Conservation (phyloP, 768 basidiomycete genomes). For the Asterophora lycoperdoides region DNA sequence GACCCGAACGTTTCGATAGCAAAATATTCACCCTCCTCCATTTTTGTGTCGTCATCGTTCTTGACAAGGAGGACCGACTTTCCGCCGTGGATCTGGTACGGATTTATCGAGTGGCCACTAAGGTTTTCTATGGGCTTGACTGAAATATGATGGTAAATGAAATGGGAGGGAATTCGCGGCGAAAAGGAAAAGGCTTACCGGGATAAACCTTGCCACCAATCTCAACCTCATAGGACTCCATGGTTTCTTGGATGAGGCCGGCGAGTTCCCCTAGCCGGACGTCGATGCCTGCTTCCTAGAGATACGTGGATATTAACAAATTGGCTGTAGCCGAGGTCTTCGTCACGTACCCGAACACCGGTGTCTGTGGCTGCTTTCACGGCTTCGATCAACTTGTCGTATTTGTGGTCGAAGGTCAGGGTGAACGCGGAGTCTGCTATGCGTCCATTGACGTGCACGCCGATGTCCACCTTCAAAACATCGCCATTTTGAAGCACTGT, state of each 20-base stretch:
- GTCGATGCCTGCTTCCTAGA: constrained; percentile 93
- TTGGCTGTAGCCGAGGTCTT: not conserved
- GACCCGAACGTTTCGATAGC: constrained; percentile 99
- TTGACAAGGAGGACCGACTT: constrained; percentile 91
- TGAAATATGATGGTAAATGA: constrained; percentile 24
- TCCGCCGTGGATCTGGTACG: constrained; percentile 89
- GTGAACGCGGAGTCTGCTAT: constrained; percentile 98
- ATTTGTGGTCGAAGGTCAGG: constrained; percentile 81
- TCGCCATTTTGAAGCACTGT: constrained; percentile 73
- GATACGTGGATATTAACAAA: not conserved
- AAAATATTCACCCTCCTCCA: constrained; percentile 99
- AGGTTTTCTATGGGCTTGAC: constrained; percentile 94
- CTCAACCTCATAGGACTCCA: constrained; percentile 98
- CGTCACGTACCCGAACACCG: constrained; percentile 63
- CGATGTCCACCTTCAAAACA: constrained; percentile 95
- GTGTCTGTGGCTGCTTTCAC: constrained; percentile 94
- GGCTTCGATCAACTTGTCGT: constrained; percentile 84
- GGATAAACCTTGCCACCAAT: constrained; percentile 79
- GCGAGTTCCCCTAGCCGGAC: constrained; percentile 90
- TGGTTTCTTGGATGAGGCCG: constrained; percentile 92
- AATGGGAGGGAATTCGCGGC: not conserved
- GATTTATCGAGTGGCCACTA: constrained; percentile 90
- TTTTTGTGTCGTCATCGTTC: constrained; percentile 87
- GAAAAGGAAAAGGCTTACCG: constrained; percentile 41
- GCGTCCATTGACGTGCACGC: constrained; percentile 94